A percentile compares a stretch with the other conserved stretches of the same genome.
Conservation (phyloP, 176 grass and related monocot genomes). For the Pontederia paniculata region DNA sequence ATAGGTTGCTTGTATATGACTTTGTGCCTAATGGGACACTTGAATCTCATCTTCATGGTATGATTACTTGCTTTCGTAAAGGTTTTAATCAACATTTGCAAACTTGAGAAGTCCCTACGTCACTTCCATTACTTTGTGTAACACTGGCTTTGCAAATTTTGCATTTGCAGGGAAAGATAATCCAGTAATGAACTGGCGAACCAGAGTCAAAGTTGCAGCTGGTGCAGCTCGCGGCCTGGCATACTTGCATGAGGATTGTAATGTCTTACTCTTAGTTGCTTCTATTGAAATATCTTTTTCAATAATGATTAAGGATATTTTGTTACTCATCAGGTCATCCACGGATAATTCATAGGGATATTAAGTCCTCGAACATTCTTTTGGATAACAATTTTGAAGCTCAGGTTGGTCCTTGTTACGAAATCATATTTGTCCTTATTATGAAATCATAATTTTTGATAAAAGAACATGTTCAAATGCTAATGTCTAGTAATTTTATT, state of each 20-base stretch:
- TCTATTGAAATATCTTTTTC: too few species aligned
- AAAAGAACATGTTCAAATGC: background rate
- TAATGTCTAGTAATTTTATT: background rate
- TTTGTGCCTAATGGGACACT: constrained; percentile 70
- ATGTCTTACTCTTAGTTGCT: constrained; percentile 3
- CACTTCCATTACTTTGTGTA: background rate
- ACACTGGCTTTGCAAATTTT: background rate
- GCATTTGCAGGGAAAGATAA: constrained; percentile 30
- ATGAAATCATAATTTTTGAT: constrained; percentile 5
- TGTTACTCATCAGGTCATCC: constrained; percentile 50
- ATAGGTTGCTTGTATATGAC: constrained; percentile 81
- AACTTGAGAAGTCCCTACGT: too few species aligned
- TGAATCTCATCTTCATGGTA: constrained; percentile 89
- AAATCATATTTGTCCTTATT: too few species aligned
- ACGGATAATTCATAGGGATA: constrained; percentile 91
- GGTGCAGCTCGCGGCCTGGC: constrained; percentile 84
- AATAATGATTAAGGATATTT: constrained; percentile 7
- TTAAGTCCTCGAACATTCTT: constrained; percentile 98
- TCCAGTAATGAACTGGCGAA: constrained; percentile 58
- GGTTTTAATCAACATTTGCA: background rate
- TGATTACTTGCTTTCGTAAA: background rate
- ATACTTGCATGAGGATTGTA: constrained; percentile 97
- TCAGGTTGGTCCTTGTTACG: constrained; percentile 44
- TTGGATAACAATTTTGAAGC: constrained; percentile 82
- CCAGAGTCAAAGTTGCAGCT: constrained; percentile 63